phyloP scores from a whole-genome alignment of 495 filamentous ascomycete genomes.

The Penicillium turbatum region DNA sequence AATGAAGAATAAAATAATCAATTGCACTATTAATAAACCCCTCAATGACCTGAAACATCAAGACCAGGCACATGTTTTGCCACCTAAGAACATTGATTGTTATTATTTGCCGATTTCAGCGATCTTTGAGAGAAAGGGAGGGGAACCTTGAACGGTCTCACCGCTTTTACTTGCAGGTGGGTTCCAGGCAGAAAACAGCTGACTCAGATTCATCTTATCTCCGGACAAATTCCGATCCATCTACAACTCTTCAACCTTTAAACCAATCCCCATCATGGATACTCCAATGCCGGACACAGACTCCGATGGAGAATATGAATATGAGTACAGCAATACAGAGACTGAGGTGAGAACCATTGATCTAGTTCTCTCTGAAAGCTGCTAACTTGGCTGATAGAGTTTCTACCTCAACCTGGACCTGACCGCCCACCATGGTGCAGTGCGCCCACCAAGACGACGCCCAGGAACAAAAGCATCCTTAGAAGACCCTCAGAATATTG shows the following conservation, averaged over 20 bases:
- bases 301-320: slow-evolving; percentile 52
- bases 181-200: not conserved
- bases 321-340: slow-evolving; percentile 55
- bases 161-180: too few relatives aligned
- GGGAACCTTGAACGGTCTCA: not conserved
- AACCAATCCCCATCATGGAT: slow-evolving; percentile 16
- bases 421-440: slow-evolving; percentile 39
- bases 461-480: slow-evolving; percentile 15
- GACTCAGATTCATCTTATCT: slow-evolving; percentile 13
- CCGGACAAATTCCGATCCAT: not conserved
- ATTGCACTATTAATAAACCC: too few relatives aligned
- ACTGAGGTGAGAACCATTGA: slow-evolving; percentile 45
- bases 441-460: slow-evolving; percentile 34
- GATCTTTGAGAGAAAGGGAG: not conserved
- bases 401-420: slow-evolving; percentile 55
- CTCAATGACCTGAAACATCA: too few relatives aligned
- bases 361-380: not conserved
- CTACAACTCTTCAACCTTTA: not conserved
- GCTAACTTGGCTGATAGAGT: slow-evolving; percentile 30
- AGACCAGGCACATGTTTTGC: too few relatives aligned
- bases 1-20: too few relatives aligned
- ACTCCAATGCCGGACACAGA: slow-evolving; percentile 19
- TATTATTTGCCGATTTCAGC: not conserved
- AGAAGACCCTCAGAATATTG: slow-evolving; percentile 1
- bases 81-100: too few relatives aligned